phyloP scores from a whole-genome alignment of 352 stramenopile genomes.

The Phytophthora cactorum region DNA sequence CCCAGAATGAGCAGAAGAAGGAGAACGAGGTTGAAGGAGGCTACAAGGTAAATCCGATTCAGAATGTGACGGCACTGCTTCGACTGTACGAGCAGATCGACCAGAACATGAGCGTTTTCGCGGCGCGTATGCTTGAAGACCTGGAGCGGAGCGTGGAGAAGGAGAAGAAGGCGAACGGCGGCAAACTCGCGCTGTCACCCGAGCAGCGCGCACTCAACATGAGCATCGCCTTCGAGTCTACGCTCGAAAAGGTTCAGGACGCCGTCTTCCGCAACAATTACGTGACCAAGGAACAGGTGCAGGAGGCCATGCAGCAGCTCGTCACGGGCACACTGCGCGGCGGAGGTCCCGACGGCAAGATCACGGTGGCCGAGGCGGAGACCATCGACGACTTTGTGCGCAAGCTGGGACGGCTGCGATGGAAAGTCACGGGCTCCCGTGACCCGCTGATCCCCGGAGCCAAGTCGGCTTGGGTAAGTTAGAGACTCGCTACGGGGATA shows the following conservation, averaged over 20 bases:
- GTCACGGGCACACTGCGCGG: constrained; percentile 61
- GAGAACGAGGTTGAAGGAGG: constrained; percentile 21
- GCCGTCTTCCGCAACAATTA: constrained; percentile 87
- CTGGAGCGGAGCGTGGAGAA: constrained; percentile 63
- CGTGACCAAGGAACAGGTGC: constrained; percentile 80
- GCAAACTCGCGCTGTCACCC: constrained; percentile 54
- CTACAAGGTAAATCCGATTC: constrained; percentile 71
- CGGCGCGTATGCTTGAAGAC: constrained; percentile 71
- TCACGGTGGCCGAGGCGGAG: constrained; percentile 70
- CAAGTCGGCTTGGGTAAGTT: constrained; percentile 50
- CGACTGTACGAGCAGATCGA: constrained; percentile 85
- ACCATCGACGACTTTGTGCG: constrained; percentile 76
- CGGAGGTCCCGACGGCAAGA: constrained; percentile 52
- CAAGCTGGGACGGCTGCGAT: constrained; percentile 73
- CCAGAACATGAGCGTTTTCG: constrained; percentile 84
- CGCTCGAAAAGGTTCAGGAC: constrained; percentile 83
- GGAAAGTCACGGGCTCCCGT: constrained; percentile 82
- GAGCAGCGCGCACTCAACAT: constrained; percentile 83
- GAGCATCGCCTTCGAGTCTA: constrained; percentile 83
- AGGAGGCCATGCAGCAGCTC: constrained; percentile 71
- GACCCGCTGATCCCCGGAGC: constrained; percentile 65
- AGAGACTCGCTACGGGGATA: background rate
- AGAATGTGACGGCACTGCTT: constrained; percentile 72
- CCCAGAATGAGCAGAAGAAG: constrained; percentile 34
- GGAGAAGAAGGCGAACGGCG: constrained; percentile 50